Percentiles rank a stretch among this genome's conserved stretches.
Conservation (phyloP, 2,329 filamentous ascomycete species). For the Aureobasidium subglaciale region DNA sequence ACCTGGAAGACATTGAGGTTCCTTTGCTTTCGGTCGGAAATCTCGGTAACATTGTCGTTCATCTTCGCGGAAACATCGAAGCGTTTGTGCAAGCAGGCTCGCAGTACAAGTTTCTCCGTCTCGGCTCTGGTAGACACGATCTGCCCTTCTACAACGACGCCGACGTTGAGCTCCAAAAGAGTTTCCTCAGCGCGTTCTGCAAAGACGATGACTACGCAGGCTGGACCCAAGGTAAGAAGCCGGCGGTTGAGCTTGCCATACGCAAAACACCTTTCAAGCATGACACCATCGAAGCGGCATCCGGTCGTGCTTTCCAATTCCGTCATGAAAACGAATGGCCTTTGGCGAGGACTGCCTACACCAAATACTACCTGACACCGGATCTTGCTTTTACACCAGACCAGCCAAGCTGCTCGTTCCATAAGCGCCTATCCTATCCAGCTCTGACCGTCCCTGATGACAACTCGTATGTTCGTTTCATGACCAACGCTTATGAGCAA, state of each 20-base stretch:
- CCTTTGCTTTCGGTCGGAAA: conserved; percentile 62
- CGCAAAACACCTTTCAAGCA: conserved; percentile 57
- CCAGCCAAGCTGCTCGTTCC: neutral
- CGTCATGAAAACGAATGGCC: conserved; percentile 60
- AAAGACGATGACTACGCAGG: conserved; percentile 57
- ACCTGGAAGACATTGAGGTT: conserved; percentile 58
- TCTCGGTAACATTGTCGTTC: conserved; percentile 64
- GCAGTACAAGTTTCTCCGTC: conserved; percentile 59
- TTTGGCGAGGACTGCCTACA: conserved; percentile 58
- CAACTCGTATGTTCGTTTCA: conserved; percentile 16
- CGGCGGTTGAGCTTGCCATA: conserved; percentile 59
- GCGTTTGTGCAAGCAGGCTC: conserved; percentile 59
- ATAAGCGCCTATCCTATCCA: conserved; percentile 42
- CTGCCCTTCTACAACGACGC: conserved; percentile 66
- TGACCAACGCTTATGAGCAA: conserved; percentile 38
- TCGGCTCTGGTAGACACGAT: conserved; percentile 64
- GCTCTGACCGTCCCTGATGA: conserved; percentile 50
- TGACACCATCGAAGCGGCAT: conserved; percentile 11
- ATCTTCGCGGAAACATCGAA: conserved; percentile 62
- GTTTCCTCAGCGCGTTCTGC: conserved; percentile 64
- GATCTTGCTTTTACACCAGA: conserved; percentile 28
- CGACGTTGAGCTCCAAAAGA: conserved; percentile 59
- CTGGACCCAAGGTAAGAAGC: conserved; percentile 54
- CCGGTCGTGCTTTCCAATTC: conserved; percentile 37
- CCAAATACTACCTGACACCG: conserved; percentile 45